Evolutionary conservation across 306 rosid species (phyloP).

Genomic region (Trichosanthes cucumerina): DNA sequence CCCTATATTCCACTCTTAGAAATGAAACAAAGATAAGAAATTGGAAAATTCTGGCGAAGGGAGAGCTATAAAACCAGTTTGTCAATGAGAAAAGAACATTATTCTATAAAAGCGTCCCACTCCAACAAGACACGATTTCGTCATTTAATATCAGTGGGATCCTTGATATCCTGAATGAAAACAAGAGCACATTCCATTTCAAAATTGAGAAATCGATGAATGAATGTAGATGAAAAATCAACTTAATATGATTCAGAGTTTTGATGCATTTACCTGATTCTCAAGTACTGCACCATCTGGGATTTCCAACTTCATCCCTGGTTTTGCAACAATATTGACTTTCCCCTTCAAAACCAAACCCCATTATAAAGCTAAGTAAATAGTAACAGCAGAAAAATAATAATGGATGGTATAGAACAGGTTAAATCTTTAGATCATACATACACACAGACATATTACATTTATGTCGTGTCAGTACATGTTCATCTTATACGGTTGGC

Average conservation of each 20-base stretch:
- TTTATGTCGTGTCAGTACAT: background rate
- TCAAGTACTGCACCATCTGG: slow-evolving; percentile 51
- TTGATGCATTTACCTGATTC: slow-evolving; percentile 35
- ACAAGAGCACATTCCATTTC: background rate
- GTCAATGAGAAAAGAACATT: background rate
- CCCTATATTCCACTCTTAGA: background rate
- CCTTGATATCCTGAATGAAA: slow-evolving; percentile 41
- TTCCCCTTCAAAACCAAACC: slow-evolving; percentile 41
- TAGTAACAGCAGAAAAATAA: background rate
- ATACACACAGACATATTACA: background rate
- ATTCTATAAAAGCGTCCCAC: background rate
- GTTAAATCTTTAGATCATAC: background rate
- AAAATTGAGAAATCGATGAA: too few relatives aligned
- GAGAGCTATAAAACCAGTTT: background rate
- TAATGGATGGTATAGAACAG: background rate
- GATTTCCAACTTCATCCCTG: slow-evolving; percentile 57
- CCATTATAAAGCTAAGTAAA: background rate
- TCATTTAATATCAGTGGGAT: slow-evolving; percentile 27
- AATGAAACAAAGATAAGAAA: background rate
- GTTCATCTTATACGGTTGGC: too few relatives aligned
- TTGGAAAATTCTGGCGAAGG: background rate
- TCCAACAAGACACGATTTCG: slow-evolving; percentile 11
- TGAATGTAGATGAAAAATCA: background rate
- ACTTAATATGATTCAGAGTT: background rate
- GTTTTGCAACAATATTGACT: slow-evolving; percentile 46